Base-by-base conservation (phyloP, 257 asterid genomes). In the Nicotiana tomentosiformis region DNA sequence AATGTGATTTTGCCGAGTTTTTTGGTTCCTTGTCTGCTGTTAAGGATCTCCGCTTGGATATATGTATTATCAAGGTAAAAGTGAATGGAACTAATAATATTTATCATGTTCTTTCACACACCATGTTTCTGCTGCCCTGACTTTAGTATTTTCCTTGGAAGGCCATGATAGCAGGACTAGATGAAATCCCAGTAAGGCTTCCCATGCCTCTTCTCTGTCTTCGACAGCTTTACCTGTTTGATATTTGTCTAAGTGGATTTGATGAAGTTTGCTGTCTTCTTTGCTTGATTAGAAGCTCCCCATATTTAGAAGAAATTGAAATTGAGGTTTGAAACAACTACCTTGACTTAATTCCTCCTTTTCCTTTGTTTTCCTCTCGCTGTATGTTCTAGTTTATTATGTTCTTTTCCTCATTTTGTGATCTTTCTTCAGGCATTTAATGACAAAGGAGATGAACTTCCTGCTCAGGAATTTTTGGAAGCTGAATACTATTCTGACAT, bases 251-350 rank as follows among this genome's bases (percentile, higher is more conserved):
- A 17, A 67, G 16, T 35, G 51, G 10, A 61, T 74, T 74, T 7
- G 1, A 6, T 74, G 62, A 74, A 7, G 80, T 4, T 1, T 23
- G 26, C 5, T 76, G 26, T 51, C 30, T 76, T 49, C 64, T 76
- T 76, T 76, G 64, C 80, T 49, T 74, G 62, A 49, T 74, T 74
- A 74, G 62, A 51, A 74, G 23, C 64, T 51, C 64, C 14, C 80
- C 80, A 76, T 14, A 26, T 76, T 76, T 51, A 8, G 20, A 74
- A 76, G 80, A 76, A 76, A 76, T 15, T 76, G 43, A 26, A 76
- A 2, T 51, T 51, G 43, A 51, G 62, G 64, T 76, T 76, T 51
- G 60, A 58, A 76, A 76, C 16, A 76, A 51, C 64, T 15, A 26
- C 14, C 39, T 74, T 49, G 46, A 15, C 26, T 23, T 43, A 0